Evolutionary conservation across 2,329 filamentous ascomycete species (phyloP), one percentile per base, ranked within the genome.

Genomic region (Epichloe sylvatica): DNA sequence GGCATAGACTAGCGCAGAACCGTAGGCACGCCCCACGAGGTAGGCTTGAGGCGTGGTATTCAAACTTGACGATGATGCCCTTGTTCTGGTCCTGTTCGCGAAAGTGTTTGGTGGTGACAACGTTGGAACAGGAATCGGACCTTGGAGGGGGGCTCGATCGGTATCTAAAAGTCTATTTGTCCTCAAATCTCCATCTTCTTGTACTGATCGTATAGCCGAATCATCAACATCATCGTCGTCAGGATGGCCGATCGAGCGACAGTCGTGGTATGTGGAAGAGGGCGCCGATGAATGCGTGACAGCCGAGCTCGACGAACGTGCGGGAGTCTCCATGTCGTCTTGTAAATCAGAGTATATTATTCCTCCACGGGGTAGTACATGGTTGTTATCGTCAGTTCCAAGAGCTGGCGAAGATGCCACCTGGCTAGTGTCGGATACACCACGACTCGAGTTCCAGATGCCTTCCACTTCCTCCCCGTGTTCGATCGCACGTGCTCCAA

Each of bases 401-500:
- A 60, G 53, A 6, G 59, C 63, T 8, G 57, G 51, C n/a, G 55
- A 55, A 5, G 62, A 59, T 34, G 54, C 49, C 7, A 49, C 37
- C 11, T 58, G 58, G 35, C 56, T 62, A 38, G 46, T 45, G 5
- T 55, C 57, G 2, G 71, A 69, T 11, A 70, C 71, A 9, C 68
- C 65, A 42, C 73, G 71, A 47, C 71, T 69, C 23, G 80, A 82
- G 46, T 85, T 79, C 82, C 84, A 88, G 46, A 96, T 89, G 4
- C 88, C 90, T 55, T 94, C 86, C 7, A 94, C 78, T 61, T 91
- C 78, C 41, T 94, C 73, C 5, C 89, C 89, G 56, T 78, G 84
- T 63, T 95, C 83, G 44, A 96, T 78, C 6, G 90, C 90, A 57
- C 85, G 81, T 48, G 92, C 79, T 19, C 91, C 90, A 59, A 96